Evolutionary conservation across 2,329 filamentous ascomycete genomes (phyloP).

Genomic region (Karstenula rhodostoma): DNA sequence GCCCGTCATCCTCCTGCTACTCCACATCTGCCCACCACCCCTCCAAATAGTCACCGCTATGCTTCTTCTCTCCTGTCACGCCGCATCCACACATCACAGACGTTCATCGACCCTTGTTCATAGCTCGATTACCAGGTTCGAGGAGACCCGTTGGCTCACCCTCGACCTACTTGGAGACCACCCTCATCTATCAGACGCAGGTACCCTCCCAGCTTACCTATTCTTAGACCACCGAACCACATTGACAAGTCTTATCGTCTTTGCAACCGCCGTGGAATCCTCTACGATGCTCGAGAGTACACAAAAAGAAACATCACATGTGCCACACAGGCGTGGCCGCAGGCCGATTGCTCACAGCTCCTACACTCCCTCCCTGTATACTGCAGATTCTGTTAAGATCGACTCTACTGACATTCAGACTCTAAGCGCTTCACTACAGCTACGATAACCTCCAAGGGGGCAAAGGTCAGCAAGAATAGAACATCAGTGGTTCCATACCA

Average conservation of each 20-base stretch:
- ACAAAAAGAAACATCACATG: conserved; percentile 2
- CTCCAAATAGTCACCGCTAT: conserved; percentile 21
- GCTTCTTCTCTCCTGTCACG: conserved; percentile 16
- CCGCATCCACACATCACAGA: conserved; percentile 8
- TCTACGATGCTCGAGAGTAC: neutral
- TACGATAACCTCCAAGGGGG: neutral
- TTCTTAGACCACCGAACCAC: conserved; percentile 25
- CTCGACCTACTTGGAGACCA: conserved; percentile 11
- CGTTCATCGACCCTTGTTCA: neutral
- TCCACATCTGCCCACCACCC: conserved; percentile 24
- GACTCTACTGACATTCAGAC: neutral
- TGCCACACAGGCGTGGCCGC: neutral
- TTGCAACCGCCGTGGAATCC: conserved; percentile 13
- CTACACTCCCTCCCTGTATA: neutral
- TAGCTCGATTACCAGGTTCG: neutral
- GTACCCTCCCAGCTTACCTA: conserved; percentile 23
- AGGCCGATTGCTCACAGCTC: neutral
- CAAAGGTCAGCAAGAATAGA: conserved; percentile 10
- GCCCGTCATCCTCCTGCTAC: conserved; percentile 14
- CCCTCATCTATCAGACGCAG: conserved; percentile 29
- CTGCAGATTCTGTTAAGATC: conserved; percentile 1
- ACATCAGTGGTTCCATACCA: neutral
- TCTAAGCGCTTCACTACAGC: neutral
- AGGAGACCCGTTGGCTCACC: conserved; percentile 8
- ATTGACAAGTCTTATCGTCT: conserved; percentile 8